Percentiles rank a stretch among this genome's conserved stretches.
Conservation (phyloP, 176 grass and related monocot species). For the Neostapfia colusana region DNA sequence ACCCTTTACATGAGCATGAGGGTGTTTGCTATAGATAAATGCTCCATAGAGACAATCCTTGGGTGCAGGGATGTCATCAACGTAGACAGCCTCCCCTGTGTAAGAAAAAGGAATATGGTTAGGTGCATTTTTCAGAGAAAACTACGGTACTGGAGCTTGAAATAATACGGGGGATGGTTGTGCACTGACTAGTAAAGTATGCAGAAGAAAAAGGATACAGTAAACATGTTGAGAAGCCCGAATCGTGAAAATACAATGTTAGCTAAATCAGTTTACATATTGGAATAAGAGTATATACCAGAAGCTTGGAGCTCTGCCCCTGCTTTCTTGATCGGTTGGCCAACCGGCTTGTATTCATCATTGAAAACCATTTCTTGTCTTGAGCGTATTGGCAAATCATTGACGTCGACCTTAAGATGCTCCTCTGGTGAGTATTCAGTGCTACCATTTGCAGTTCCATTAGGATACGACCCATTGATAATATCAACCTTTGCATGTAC, state of each 20-base stretch:
- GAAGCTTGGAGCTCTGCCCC: constrained; percentile 86
- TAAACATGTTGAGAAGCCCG: constrained; percentile 11
- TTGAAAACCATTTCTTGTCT: constrained; percentile 56
- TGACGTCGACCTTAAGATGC: not conserved
- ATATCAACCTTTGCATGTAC: constrained; percentile 17
- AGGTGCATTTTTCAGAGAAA: constrained; percentile 9
- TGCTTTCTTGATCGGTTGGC: constrained; percentile 64
- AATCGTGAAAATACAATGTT: not conserved
- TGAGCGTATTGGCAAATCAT: constrained; percentile 50
- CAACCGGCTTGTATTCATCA: constrained; percentile 70
- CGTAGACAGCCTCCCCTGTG: constrained; percentile 77
- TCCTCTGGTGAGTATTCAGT: not conserved
- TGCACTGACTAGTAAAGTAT: not conserved
- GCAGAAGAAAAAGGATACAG: not conserved
- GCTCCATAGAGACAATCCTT: constrained; percentile 90
- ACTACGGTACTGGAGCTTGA: too few relatives aligned
- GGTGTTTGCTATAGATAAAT: constrained; percentile 81
- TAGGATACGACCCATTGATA: constrained; percentile 6
- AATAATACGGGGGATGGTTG: too few relatives aligned
- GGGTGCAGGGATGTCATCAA: constrained; percentile 80
- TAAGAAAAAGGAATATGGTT: constrained; percentile 19
- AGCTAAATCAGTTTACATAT: not conserved
- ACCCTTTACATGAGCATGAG: constrained; percentile 61
- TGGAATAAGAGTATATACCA: constrained; percentile 52
- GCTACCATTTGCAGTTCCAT: constrained; percentile 27